Base-by-base conservation (phyloP, 148 eudicot genomes). In the Fagopyrum tataricum region DNA sequence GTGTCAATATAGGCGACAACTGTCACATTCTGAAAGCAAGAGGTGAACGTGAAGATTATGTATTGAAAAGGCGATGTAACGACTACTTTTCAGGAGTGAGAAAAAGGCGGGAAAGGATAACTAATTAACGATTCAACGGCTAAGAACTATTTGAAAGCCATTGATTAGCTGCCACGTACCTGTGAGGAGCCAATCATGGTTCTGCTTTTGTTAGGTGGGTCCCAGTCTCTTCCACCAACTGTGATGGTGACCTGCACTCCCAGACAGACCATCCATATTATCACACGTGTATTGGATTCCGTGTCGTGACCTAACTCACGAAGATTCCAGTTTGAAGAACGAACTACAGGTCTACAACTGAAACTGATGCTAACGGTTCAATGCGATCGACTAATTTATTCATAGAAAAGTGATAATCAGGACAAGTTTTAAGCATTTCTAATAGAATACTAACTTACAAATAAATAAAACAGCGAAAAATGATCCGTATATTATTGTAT, bases 91-190 rank as follows among this genome's bases (percentile, higher is more conserved):
- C 15, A 46, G 49, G 49, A 46, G 49, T 7, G 49, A 15, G 12
- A 59, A 59, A 58, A 59, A 21, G 23, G 62, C 62, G 62, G 66
- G 66, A 59, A 24, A 59, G 66, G 39, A 59, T 21, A 59, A 59
- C 37, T 23, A 59, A 55, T 9, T 59, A 59, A 59, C 66, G 66
- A 59, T 59, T 59, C 37, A 59, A 59, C 37, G 37, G 39, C 39
- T 24, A 59, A 59, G 13, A 59, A 59, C 39, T 59, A n/a, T 51
- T 51, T 26, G 13, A 7, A 46, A 46, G 13, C 49, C 49, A 51
- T 18, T 58, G n/a, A 26, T 9, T 14, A 31, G 7, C 0, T 61
- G 68, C 68, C 68, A 62, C 68, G 68, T 62, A 26, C 15, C 42
- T 42, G 6, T 55, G 61, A 20, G 4, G 20, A 18, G 20, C 26